These are phyloP conservation scores for Alternaria atra DNA, from an alignment of 2,329 filamentous ascomycete genomes.

Conservation along the genomic window DNA sequence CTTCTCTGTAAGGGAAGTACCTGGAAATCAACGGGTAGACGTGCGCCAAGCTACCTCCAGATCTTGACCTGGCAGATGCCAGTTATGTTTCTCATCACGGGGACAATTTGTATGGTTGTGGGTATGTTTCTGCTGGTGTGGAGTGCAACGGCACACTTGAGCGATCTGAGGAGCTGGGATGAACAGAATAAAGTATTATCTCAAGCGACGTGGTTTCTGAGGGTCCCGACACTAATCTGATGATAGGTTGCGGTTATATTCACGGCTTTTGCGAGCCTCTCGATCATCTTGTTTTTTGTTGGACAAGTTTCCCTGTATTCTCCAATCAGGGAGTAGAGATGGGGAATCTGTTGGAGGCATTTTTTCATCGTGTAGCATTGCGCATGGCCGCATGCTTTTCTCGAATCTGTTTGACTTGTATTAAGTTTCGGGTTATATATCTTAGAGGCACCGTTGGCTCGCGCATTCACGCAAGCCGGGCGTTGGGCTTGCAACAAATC, in stretches of 20 bases:
- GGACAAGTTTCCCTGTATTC: slow-evolving; percentile 26
- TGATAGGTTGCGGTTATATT: slow-evolving; percentile 28
- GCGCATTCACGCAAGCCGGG: no score
- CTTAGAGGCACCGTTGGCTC: no score
- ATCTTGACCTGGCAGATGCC: slow-evolving; percentile 51
- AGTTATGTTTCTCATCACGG: slow-evolving; percentile 45
- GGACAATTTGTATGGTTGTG: slow-evolving; percentile 48
- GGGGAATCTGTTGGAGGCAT: not conserved
- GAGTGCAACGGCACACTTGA: slow-evolving; percentile 38
- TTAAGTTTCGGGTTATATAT: no score
- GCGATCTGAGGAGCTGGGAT: slow-evolving; percentile 36
- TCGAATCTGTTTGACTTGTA: not conserved
- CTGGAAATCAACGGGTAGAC: slow-evolving; percentile 25
- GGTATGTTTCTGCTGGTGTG: slow-evolving; percentile 51
- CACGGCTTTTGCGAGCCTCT: slow-evolving; percentile 19
- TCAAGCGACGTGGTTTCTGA: not conserved
- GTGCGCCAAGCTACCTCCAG: slow-evolving; percentile 36
- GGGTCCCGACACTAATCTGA: not conserved
- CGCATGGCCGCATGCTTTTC: not conserved
- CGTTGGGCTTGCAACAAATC: not conserved
- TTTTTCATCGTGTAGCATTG: not conserved
- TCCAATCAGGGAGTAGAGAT: not conserved
- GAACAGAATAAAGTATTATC: slow-evolving; percentile 3
- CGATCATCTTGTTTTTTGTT: slow-evolving; percentile 26
- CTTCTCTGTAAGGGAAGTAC: slow-evolving; percentile 39